Evolutionary conservation across 805 yeast species (phyloP).

Genomic region (Brettanomyces custersianus): DNA sequence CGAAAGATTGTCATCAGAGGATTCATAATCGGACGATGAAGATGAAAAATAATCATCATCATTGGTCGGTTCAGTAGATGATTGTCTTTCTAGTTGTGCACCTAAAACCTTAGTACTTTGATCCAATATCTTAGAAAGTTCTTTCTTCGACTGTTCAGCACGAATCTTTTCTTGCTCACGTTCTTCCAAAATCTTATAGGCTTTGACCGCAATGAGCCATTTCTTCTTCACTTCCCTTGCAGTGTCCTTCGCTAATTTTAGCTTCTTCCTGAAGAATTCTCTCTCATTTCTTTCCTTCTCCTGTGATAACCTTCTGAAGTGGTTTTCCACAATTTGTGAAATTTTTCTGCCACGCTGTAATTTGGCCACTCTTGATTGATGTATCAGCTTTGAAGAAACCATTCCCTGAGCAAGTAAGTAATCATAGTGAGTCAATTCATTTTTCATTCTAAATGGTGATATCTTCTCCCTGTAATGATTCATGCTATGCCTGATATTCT

Average conservation of each 20-base stretch:
- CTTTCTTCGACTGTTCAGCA: conserved; percentile 75
- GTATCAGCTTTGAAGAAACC: conserved; percentile 59
- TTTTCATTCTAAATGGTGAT: conserved; percentile 30
- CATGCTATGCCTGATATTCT: conserved; percentile 21
- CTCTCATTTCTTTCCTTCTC: conserved; percentile 76
- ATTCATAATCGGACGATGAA: conserved; percentile 15
- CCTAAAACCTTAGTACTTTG: conserved; percentile 86
- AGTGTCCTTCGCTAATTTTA: conserved; percentile 68
- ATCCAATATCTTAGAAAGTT: conserved; percentile 77
- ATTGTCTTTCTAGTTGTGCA: conserved; percentile 51
- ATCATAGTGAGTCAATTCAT: conserved; percentile 52
- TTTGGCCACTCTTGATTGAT: conserved; percentile 54
- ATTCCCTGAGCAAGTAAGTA: conserved; percentile 70
- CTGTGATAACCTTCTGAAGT: conserved; percentile 79
- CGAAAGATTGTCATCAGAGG: conserved; percentile 8
- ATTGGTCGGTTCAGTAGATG: conserved; percentile 7
- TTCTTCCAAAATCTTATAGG: conserved; percentile 61
- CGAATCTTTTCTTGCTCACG: conserved; percentile 74
- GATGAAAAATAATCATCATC: conserved; percentile 45
- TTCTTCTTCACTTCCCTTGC: conserved; percentile 80
- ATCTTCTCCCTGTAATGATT: conserved; percentile 26
- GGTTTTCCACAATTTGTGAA: conserved; percentile 75
- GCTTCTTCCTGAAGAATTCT: conserved; percentile 64
- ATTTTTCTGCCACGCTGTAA: conserved; percentile 62
- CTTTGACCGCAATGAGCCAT: conserved; percentile 87